These are phyloP conservation scores for Rhodotorula graminis DNA, from an alignment of 768 basidiomycete genomes.

Conservation along the genomic window DNA sequence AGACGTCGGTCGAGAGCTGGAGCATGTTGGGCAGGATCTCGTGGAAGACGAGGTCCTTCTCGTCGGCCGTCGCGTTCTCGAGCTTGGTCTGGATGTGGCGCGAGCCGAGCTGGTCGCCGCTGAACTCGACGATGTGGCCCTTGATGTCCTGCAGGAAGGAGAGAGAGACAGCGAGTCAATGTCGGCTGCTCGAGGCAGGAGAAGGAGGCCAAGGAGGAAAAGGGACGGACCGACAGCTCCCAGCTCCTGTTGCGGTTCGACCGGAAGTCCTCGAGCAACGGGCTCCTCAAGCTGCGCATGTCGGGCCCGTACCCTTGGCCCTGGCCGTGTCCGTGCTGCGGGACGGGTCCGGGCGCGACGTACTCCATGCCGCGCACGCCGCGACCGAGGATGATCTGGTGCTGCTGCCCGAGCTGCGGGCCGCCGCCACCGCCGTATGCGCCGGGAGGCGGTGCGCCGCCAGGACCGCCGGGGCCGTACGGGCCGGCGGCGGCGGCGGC, in stretches of 20 bases:
- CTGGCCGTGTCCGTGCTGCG: constrained; percentile 6
- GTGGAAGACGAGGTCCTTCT: constrained; percentile 71
- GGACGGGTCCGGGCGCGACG: constrained; percentile 30
- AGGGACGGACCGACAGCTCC: constrained; percentile 65
- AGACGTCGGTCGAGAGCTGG: constrained; percentile 81
- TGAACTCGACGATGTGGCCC: constrained; percentile 83
- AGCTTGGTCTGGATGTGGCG: constrained; percentile 90
- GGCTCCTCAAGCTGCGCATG: constrained; percentile 56
- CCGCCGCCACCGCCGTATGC: not conserved
- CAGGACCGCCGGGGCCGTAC: not conserved
- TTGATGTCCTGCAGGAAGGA: constrained; percentile 63
- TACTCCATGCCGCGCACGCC: constrained; percentile 31
- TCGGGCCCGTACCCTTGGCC: constrained; percentile 31
- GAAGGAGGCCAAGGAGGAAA: not conserved
- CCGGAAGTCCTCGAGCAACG: constrained; percentile 77
- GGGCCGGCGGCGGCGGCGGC: not conserved
- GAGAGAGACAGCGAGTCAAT: not conserved
- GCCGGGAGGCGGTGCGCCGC: not conserved
- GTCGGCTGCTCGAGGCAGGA: constrained; percentile 16
- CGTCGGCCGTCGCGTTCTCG: constrained; percentile 68
- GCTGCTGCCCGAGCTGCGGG: constrained; percentile 36
- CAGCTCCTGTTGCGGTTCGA: constrained; percentile 71
- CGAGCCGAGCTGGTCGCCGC: constrained; percentile 94
- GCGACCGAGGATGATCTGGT: constrained; percentile 37
- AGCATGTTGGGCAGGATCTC: constrained; percentile 80